Percentiles rank a stretch among this genome's conserved stretches.
Evolutionary conservation across 2,329 filamentous ascomycete species (phyloP).

Genomic region (Rutstroemia sydowiana): DNA sequence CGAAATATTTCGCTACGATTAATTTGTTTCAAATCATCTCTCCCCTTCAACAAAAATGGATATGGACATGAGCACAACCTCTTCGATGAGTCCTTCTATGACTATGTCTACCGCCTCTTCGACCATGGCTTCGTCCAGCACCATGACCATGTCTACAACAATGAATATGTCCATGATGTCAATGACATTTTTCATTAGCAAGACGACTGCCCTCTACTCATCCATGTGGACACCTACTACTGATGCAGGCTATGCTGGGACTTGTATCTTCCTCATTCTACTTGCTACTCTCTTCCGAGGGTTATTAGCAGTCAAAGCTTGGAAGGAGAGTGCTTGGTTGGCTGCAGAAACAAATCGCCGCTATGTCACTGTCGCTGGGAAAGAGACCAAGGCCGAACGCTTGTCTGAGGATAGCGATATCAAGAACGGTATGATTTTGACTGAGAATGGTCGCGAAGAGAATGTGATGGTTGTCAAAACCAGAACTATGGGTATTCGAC

Average conservation of each 20-base stretch:
- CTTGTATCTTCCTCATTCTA: slow-evolving; percentile 82
- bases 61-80: slow-evolving; percentile 12
- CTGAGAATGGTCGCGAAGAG: slow-evolving; percentile 74
- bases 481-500: slow-evolving; percentile 45
- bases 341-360: slow-evolving; percentile 65
- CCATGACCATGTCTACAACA: slow-evolving; percentile 38
- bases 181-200: slow-evolving; percentile 59
- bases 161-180: slow-evolving; percentile 38
- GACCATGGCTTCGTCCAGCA: slow-evolving; percentile 14
- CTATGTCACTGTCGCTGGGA: slow-evolving; percentile 65
- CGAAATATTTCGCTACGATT: background rate
- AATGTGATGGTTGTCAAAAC: slow-evolving; percentile 66
- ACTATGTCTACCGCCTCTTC: background rate
- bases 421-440: slow-evolving; percentile 58
- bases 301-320: slow-evolving; percentile 65
- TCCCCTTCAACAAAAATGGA: slow-evolving; percentile 9
- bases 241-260: slow-evolving; percentile 71
- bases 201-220: slow-evolving; percentile 59
- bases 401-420: slow-evolving; percentile 41
- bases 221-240: slow-evolving; percentile 64
- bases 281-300: slow-evolving; percentile 64
- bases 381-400: slow-evolving; percentile 34
- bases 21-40: background rate
- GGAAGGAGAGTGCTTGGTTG: slow-evolving; percentile 56
- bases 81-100: slow-evolving; percentile 20